A percentile compares a stretch with the other conserved stretches of the same genome.
These are phyloP conservation scores for Colletotrichum lupini DNA, from an alignment of 2,329 filamentous ascomycete genomes.

Conservation along the genomic window DNA sequence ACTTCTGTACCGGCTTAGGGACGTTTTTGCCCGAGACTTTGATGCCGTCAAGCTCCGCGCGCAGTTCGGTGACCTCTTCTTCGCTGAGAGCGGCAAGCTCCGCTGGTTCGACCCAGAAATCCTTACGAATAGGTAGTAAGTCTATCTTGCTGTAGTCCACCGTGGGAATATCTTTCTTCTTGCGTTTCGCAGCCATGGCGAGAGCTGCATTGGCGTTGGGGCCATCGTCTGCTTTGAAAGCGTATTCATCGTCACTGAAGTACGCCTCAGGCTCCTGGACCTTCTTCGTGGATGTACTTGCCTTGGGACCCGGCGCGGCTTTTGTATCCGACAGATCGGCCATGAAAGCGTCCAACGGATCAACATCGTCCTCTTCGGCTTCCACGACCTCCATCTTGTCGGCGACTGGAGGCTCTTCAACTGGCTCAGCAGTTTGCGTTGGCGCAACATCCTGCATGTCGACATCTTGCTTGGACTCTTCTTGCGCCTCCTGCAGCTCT, in stretches of 20 bases:
- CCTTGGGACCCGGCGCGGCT: slow-evolving; percentile 38
- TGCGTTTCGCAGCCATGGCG: slow-evolving; percentile 72
- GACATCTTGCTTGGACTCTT: slow-evolving; percentile 51
- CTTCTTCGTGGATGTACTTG: slow-evolving; percentile 56
- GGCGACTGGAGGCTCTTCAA: slow-evolving; percentile 38
- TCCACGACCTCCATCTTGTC: slow-evolving; percentile 69
- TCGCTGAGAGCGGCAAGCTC: slow-evolving; percentile 87
- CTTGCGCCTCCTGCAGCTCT: slow-evolving; percentile 64
- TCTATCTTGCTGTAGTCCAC: slow-evolving; percentile 89
- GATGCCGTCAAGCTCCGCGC: slow-evolving; percentile 92
- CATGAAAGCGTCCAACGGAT: slow-evolving; percentile 99
- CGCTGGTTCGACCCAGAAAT: slow-evolving; percentile 92
- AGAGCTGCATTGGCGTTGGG: slow-evolving; percentile 60
- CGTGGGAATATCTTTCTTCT: slow-evolving; percentile 94
- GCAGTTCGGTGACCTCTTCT: slow-evolving; percentile 82
- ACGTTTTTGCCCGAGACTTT: slow-evolving; percentile 90
- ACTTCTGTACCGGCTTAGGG: slow-evolving; percentile 94
- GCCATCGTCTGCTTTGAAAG: slow-evolving; percentile 60
- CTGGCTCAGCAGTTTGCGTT: slow-evolving; percentile 39
- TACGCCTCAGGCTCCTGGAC: slow-evolving; percentile 82
- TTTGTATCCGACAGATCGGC: slow-evolving; percentile 66
- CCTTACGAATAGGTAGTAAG: slow-evolving; percentile 88
- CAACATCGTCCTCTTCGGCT: slow-evolving; percentile 67
- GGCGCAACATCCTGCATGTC: slow-evolving; percentile 33
- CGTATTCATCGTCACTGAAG: slow-evolving; percentile 86